Evolutionary conservation across 345 rosid species (phyloP), one percentile per base, ranked within the genome.

Genomic region (Boechera stricta): DNA sequence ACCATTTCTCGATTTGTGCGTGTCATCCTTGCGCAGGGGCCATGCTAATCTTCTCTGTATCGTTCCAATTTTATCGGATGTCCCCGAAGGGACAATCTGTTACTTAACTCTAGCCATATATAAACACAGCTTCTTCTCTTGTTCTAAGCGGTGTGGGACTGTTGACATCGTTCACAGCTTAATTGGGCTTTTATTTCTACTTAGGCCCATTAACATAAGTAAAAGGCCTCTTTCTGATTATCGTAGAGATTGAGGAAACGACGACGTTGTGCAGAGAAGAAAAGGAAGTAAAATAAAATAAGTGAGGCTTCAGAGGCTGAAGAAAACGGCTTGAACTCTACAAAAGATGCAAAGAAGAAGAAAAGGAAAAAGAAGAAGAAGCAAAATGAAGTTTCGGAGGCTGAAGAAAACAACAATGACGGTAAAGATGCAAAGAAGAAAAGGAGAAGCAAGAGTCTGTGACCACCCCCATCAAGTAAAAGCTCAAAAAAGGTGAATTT

Each of bases 401-500:
- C 11, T 56, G 56, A 64, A 12, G 52, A 35, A 2, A 26, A 15
- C 63, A 54, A 7, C 55, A 24, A 45, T 2, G 32, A 72, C 38
- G 4, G 15, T 10, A 35, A 70, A 52, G 24, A 42, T 24, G 62
- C 33, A 55, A 76, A 65, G 65, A 71, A 67, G 78, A 68, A 64
- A 79, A 78, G 69, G 82, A 86, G 36, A 71, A 75, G 73, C 59
- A 71, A 16, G 67, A 13, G 51, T 31, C 38, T 66, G 71, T 71
- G 79, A 65, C 79, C 21, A 64, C 85, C 53, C 18, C 18, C 78
- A 45, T 59, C 69, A 6, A 79, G 76, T 65, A 69, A 63, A 73
- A 72, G 76, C 73, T 26, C 85, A 18, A 91, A 86, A 82, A 91
- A 71, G 81, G 97, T 91, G 7, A 83, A 85, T 51, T 93, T 91